phyloP scores from a whole-genome alignment of 495 filamentous ascomycete species.

The Aspergillus ellipticus region DNA sequence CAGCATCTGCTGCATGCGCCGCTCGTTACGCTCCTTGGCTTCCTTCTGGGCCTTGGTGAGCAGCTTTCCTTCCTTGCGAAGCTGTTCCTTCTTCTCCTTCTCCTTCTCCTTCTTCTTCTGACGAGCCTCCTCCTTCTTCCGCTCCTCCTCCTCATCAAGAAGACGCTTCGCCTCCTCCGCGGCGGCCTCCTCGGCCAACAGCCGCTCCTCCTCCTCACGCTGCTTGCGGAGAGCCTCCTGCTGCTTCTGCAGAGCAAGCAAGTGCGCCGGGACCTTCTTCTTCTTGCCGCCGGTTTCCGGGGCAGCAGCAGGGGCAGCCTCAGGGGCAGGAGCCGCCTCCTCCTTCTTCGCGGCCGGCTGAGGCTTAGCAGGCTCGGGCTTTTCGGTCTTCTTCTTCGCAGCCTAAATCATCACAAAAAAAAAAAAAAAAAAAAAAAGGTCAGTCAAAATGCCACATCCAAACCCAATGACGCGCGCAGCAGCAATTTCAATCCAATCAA shows the following conservation, averaged over 20 bases:
- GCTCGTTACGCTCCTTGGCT: slow-evolving; percentile 74
- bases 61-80: slow-evolving; percentile 93
- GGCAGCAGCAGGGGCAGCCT: slow-evolving; percentile 36
- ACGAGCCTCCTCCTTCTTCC: slow-evolving; percentile 67
- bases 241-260: slow-evolving; percentile 83
- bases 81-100: slow-evolving; percentile 90
- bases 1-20: slow-evolving; percentile 92
- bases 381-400: slow-evolving; percentile 52
- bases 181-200: slow-evolving; percentile 72
- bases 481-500: neutral
- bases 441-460: neutral
- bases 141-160: slow-evolving; percentile 69
- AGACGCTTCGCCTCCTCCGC: slow-evolving; percentile 67
- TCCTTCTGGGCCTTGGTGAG: slow-evolving; percentile 92
- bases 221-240: slow-evolving; percentile 74
- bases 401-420: slow-evolving; percentile 48
- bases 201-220: slow-evolving; percentile 71
- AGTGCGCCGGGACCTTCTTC: slow-evolving; percentile 82
- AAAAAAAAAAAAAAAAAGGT: slow-evolving; percentile 5
- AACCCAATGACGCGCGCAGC: too few relatives aligned
- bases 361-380: slow-evolving; percentile 24
- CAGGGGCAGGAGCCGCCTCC: slow-evolving; percentile 40
- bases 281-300: slow-evolving; percentile 68
- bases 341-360: slow-evolving; percentile 29
- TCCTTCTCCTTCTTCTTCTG: slow-evolving; percentile 90